Percentiles rank a stretch among this genome's conserved stretches.
Evolutionary conservation across 106 monocot genomes (phyloP).

Genomic region (Acanthochlamys bracteata): DNA sequence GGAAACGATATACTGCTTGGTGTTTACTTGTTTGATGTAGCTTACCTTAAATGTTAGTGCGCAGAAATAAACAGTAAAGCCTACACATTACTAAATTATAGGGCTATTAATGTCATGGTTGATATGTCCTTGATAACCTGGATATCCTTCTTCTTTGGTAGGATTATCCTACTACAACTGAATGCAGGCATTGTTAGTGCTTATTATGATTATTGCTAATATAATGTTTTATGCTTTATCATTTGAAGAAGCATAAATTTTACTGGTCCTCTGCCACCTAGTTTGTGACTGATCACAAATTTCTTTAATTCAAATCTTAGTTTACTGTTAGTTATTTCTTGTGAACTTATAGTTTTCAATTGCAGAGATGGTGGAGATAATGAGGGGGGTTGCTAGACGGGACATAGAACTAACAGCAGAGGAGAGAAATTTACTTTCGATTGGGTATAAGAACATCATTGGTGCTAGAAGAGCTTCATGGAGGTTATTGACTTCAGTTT

Average conservation of each 20-base stretch:
- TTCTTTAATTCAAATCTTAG: not conserved
- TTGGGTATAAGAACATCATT: constrained; percentile 23
- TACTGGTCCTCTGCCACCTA: not conserved
- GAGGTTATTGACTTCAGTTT: constrained; percentile 10
- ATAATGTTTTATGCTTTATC: not conserved
- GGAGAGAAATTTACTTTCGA: constrained; percentile 20
- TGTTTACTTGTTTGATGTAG: too few relatives aligned
- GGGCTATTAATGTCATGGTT: too few relatives aligned
- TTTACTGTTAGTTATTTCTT: not conserved
- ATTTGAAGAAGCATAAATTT: not conserved
- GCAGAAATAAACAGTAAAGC: too few relatives aligned
- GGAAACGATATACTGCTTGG: too few relatives aligned
- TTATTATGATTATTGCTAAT: not conserved
- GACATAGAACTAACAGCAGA: constrained; percentile 20
- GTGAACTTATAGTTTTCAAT: not conserved
- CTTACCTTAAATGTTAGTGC: too few relatives aligned
- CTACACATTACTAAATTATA: too few relatives aligned
- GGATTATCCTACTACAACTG: too few relatives aligned
- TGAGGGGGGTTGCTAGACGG: constrained; percentile 25
- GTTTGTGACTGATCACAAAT: not conserved
- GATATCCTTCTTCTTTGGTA: too few relatives aligned
- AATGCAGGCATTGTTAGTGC: not conserved
- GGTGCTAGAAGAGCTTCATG: constrained; percentile 17
- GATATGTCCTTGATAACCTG: too few relatives aligned
- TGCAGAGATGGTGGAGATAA: constrained; percentile 22